phyloP scores from a whole-genome alignment of 805 yeast species.

The Hanseniaspora osmophila region DNA sequence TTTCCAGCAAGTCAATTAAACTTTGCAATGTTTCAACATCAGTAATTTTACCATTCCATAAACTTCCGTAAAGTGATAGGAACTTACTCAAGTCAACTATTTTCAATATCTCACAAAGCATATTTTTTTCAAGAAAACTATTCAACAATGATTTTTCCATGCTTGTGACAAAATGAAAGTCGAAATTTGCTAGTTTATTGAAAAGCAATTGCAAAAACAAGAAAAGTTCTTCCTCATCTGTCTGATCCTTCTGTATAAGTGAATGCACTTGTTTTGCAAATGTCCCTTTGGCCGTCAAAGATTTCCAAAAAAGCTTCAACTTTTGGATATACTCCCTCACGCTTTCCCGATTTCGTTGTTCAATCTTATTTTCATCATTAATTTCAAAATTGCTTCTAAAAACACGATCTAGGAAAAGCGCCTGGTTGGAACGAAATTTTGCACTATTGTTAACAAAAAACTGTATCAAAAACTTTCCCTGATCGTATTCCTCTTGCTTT shows the following conservation, averaged over 20 bases:
- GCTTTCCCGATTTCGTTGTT: conserved; percentile 1
- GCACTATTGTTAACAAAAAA: too few relatives aligned
- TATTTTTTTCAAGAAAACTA: background rate
- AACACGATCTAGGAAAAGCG: background rate
- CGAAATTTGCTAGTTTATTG: background rate
- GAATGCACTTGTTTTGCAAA: background rate
- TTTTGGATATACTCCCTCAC: background rate
- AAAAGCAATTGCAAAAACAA: background rate
- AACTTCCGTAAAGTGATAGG: background rate
- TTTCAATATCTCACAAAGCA: background rate
- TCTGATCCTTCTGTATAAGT: too few relatives aligned
- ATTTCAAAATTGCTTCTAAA: background rate
- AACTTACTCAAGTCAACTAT: background rate
- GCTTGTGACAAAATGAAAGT: background rate
- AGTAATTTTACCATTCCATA: background rate
- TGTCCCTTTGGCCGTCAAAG: background rate
- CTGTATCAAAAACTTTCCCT: too few relatives aligned
- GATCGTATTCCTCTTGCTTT: background rate
- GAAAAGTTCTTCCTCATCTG: background rate
- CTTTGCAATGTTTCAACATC: background rate
- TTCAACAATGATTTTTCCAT: background rate
- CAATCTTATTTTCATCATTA: background rate
- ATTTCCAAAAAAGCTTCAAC: background rate
- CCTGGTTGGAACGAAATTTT: background rate
- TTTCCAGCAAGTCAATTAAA: background rate